phyloP scores from a whole-genome alignment of 2,329 filamentous ascomycete genomes.

The Exophiala mesophila region DNA sequence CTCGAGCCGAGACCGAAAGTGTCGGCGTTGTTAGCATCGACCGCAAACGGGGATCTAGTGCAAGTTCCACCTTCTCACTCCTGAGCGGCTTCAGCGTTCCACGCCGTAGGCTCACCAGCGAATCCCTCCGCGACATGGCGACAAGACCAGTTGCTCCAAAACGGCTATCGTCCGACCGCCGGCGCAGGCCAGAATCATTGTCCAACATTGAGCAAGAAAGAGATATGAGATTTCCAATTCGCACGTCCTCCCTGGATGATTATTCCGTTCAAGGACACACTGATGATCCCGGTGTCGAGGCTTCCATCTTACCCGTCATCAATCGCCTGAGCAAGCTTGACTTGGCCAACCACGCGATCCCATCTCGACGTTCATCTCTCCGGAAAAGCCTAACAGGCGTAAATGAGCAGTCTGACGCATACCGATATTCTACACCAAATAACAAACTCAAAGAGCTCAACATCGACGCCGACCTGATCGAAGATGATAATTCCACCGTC shows the following conservation, averaged over 20 bases:
- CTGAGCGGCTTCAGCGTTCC: constrained; percentile 16
- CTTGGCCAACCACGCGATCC: constrained; percentile 35
- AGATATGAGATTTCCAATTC: constrained; percentile 11
- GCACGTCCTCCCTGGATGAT: constrained; percentile 16
- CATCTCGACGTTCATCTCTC: constrained; percentile 51
- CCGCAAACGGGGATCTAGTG: constrained; percentile 18
- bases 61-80: constrained; percentile 19
- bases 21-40: constrained; percentile 21
- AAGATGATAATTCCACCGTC: constrained; percentile 53
- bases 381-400: constrained; percentile 49
- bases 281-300: constrained; percentile 8
- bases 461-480: constrained; percentile 36
- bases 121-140: constrained; percentile 17
- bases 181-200: constrained; percentile 17
- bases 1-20: constrained; percentile 18
- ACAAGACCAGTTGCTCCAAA: constrained; percentile 13
- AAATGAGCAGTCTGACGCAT: constrained; percentile 56
- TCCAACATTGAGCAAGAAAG: constrained; percentile 19
- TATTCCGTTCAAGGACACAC: constrained; percentile 5
- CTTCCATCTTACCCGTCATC: constrained; percentile 10
- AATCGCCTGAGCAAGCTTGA: constrained; percentile 20
- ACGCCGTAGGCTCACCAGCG: constrained; percentile 10
- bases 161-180: constrained; percentile 15
- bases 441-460: constrained; percentile 38
- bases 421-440: constrained; percentile 46